A percentile compares a stretch with the other conserved stretches of the same genome.
phyloP scores from a whole-genome alignment of 192 early-diverging fungal genomes.

The Chytriomyces sp. region DNA sequence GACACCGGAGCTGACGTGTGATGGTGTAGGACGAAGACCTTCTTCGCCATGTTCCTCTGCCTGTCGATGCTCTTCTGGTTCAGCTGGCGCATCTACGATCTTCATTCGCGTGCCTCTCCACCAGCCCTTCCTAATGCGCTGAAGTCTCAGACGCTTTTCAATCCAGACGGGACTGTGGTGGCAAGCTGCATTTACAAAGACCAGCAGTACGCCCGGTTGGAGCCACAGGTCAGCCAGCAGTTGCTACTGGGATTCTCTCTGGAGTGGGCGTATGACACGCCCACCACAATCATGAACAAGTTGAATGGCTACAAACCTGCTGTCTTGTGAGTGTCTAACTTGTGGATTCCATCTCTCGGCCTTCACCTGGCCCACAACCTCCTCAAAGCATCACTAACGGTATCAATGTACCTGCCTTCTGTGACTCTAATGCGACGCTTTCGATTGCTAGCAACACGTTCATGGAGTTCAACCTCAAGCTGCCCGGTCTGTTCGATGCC shows the following conservation, averaged over 20 bases:
- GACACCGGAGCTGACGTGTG: no score
- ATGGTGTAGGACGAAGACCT: no score
- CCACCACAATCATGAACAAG: slow-evolving; percentile 13
- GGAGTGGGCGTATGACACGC: slow-evolving; percentile 35
- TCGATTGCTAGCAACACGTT: slow-evolving; percentile 33
- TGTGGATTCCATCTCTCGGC: not conserved
- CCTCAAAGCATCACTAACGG: not conserved
- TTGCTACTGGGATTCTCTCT: slow-evolving; percentile 32
- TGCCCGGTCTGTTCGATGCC: slow-evolving; percentile 1
- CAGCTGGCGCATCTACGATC: slow-evolving; percentile 29
- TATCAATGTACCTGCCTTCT: not conserved
- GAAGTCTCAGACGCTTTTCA: not conserved
- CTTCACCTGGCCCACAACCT: not conserved
- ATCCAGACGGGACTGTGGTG: slow-evolving; percentile 4
- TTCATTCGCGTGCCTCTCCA: slow-evolving; percentile 18
- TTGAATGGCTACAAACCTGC: slow-evolving; percentile 14
- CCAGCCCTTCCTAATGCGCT: not conserved
- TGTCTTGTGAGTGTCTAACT: slow-evolving; percentile 28
- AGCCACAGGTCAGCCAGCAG: slow-evolving; percentile 1
- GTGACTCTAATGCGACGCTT: not conserved
- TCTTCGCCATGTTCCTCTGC: slow-evolving; percentile 7
- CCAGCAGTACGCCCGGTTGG: slow-evolving; percentile 14
- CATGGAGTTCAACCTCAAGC: slow-evolving; percentile 30
- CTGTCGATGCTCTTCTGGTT: slow-evolving; percentile 23
- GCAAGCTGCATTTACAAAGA: slow-evolving; percentile 8